These are phyloP conservation scores for Barbatosphaeria neglecta DNA, from an alignment of 495 filamentous ascomycete genomes.

Conservation along the genomic window DNA sequence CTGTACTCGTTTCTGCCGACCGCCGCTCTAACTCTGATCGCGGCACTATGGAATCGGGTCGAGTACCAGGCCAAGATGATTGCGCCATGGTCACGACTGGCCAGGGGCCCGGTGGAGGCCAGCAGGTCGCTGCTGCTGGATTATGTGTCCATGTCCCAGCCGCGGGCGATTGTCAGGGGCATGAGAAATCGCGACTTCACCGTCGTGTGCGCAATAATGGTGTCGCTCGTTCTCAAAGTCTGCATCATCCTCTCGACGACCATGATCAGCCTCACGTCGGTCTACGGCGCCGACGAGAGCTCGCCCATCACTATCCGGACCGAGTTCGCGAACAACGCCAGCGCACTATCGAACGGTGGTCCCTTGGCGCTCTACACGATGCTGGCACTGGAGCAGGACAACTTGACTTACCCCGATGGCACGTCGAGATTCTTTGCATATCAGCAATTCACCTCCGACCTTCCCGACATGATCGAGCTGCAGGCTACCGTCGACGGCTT, in stretches of 20 bases:
- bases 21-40: constrained; percentile 9
- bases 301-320: constrained; percentile 2
- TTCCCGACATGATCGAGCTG: constrained; percentile 5
- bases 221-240: constrained; percentile 8
- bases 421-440: constrained; percentile 8
- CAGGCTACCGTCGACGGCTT: constrained; percentile 13
- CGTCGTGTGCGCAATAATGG: constrained; percentile 6
- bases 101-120: constrained; percentile 2
- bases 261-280: constrained; percentile 7
- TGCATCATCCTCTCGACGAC: constrained; percentile 10
- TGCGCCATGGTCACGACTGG: constrained; percentile 17
- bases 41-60: constrained; percentile 14
- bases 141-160: constrained; percentile 10
- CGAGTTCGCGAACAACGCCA: constrained; percentile 7
- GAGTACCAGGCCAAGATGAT: constrained; percentile 16
- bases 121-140: constrained; percentile 15
- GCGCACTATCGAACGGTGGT: constrained; percentile 2
- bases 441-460: constrained; percentile 9
- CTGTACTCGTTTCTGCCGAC: constrained; percentile 19
- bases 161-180: constrained; percentile 1
- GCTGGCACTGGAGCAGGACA: constrained; percentile 7
- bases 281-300: constrained; percentile 1
- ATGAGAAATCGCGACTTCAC: constrained; percentile 8
- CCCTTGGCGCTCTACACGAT: constrained; percentile 11
- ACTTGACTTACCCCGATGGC: constrained; percentile 10